Conservation (phyloP, 2,329 filamentous ascomycete genomes). For the Fusarium sp. region DNA sequence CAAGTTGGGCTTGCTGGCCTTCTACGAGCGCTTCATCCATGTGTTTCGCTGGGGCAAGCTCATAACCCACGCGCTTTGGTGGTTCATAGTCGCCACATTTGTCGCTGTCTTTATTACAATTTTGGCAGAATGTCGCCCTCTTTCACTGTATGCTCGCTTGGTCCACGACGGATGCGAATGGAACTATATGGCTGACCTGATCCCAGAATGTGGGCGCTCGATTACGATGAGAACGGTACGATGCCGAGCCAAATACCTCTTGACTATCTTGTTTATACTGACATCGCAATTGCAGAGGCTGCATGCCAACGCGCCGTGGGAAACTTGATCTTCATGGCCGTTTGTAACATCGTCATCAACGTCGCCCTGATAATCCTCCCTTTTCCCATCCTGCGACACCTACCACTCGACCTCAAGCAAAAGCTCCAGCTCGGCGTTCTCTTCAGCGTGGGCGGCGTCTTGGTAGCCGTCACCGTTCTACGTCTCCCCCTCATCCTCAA, state of each 20-base stretch:
- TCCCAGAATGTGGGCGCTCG: slow-evolving; percentile 32
- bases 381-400: slow-evolving; percentile 44
- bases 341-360: slow-evolving; percentile 45
- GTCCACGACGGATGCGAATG: rapidly evolving
- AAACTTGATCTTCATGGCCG: slow-evolving; percentile 45
- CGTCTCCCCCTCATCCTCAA: slow-evolving; percentile 45
- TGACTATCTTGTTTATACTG: slow-evolving; percentile 4
- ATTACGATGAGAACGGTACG: slow-evolving; percentile 21
- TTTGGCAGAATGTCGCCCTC: slow-evolving; percentile 43
- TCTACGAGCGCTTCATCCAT: slow-evolving; percentile 46
- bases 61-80: slow-evolving; percentile 37
- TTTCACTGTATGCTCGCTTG: slow-evolving; percentile 35
- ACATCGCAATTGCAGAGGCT: slow-evolving; percentile 5
- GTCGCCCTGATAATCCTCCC: slow-evolving; percentile 45
- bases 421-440: slow-evolving; percentile 40
- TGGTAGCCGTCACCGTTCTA: slow-evolving; percentile 45
- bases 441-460: slow-evolving; percentile 42
- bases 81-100: slow-evolving; percentile 43
- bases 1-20: slow-evolving; percentile 45
- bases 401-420: slow-evolving; percentile 28
- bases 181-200: background rate
- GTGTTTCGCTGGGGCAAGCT: slow-evolving; percentile 38
- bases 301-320: slow-evolving; percentile 41
- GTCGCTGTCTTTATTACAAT: slow-evolving; percentile 43
- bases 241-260: background rate